phyloP scores from a whole-genome alignment of 2,329 filamentous ascomycete genomes.

The Emericellopsis atlantica region DNA sequence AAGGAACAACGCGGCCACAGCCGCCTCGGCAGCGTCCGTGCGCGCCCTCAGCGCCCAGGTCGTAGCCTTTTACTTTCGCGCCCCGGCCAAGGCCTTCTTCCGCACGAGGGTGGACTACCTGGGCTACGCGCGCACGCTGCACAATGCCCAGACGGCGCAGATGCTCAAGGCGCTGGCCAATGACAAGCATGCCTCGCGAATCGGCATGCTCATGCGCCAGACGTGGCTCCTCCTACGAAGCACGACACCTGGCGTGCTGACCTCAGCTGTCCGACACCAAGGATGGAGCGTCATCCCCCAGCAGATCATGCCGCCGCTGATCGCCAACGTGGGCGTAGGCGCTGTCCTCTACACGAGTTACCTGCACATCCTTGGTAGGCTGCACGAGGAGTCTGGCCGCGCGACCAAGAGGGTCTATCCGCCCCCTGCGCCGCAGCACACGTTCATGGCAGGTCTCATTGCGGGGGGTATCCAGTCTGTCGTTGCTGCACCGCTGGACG shows the following conservation, averaged over 20 bases:
- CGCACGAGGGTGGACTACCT: slow-evolving; percentile 78
- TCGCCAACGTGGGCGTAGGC: slow-evolving; percentile 63
- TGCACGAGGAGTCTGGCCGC: slow-evolving; percentile 51
- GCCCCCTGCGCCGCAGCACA: slow-evolving; percentile 48
- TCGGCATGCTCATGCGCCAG: slow-evolving; percentile 21
- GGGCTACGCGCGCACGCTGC: slow-evolving; percentile 41
- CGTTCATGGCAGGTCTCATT: slow-evolving; percentile 57
- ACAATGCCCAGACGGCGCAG: slow-evolving; percentile 29
- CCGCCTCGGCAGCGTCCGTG: slow-evolving; percentile 74
- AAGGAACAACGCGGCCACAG: slow-evolving; percentile 46
- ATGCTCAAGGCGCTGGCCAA: slow-evolving; percentile 20
- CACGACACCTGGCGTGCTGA: slow-evolving; percentile 58
- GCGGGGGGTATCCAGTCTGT: slow-evolving; percentile 60
- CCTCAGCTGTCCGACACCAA: slow-evolving; percentile 53
- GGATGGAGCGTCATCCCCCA: slow-evolving; percentile 66
- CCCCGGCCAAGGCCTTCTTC: slow-evolving; percentile 87
- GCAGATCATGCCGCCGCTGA: slow-evolving; percentile 62
- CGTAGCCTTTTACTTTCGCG: slow-evolving; percentile 83
- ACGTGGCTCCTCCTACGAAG: slow-evolving; percentile 40
- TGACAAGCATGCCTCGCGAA: slow-evolving; percentile 18
- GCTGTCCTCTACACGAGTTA: slow-evolving; percentile 67
- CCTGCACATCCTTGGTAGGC: slow-evolving; percentile 51
- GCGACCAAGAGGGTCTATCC: slow-evolving; percentile 54
- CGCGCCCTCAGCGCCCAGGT: slow-evolving; percentile 74
- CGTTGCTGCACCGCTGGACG: slow-evolving; percentile 62